Evolutionary conservation across 768 basidiomycete species (phyloP), one percentile per base, ranked within the genome.

Genomic region (Russula sp.): DNA sequence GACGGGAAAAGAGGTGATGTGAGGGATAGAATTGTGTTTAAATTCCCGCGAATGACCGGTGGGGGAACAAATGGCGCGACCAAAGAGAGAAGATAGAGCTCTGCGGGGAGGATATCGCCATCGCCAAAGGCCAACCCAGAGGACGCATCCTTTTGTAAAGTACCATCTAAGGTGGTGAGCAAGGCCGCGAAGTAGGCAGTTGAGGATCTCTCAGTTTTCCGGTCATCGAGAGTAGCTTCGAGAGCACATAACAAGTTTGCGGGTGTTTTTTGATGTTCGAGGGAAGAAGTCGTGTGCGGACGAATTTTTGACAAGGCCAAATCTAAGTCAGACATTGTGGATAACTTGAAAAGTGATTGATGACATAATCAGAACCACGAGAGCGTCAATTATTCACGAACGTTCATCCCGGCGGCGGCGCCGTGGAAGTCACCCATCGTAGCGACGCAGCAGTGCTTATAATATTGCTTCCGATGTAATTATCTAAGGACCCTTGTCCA

Each of bases 141-240:
- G 73, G 68, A 71, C 73, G 59, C 79, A 69, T 78, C 80, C 71
- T 80, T 86, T 75, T 85, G 84, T 31, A 93, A 73, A 11, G 87
- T 85, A 62, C 87, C 84, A 70, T 92, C 89, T 35, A 96, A 80
- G 8, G 91, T 89, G 13, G 92, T 93, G 54, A 92, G 77, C 62
- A 96, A 79, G 3, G 90, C 88, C n/a, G 94, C 91, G 75, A 95
- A 97, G 77, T 98, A 98, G 35, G 97, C 96, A 1, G 93, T 94
- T 7, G 95, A 81, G 8, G 88, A 81, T 45, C 77, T 75, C 57
- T 88, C 85, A 8, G 86, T 79, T 64, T 77, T 77, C 69, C 88
- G 86, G 69, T 91, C 89, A 68, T 80, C 76, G 68, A 87, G 82
- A 45, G 87, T 91, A 16, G 85, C 81, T 75, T 98, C 96, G 68